Evolutionary conservation across 257 asterid species (phyloP).

Genomic region (Nicotiana otophora): DNA sequence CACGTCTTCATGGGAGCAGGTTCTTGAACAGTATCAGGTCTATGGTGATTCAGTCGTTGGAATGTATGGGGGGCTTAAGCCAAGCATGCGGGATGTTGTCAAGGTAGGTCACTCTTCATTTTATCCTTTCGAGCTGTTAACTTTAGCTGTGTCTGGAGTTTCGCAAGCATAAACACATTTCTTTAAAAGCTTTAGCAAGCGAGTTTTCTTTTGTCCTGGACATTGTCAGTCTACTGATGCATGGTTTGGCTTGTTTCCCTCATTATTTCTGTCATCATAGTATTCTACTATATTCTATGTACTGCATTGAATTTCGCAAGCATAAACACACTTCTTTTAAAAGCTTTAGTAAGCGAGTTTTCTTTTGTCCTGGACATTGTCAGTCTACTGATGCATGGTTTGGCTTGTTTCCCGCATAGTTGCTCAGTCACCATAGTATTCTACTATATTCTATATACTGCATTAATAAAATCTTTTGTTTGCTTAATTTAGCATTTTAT

Average conservation of each 20-base stretch:
- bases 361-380: not conserved
- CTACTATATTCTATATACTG: not conserved
- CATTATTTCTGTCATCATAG: not conserved
- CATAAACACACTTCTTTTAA: not conserved
- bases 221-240: not conserved
- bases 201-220: not conserved
- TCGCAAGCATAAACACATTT: not conserved
- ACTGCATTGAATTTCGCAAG: not conserved
- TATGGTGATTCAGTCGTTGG: constrained; percentile 71
- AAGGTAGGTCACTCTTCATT: constrained; percentile 33
- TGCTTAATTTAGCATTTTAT: not conserved
- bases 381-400: not conserved
- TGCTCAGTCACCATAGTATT: not conserved
- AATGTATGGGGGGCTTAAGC: constrained; percentile 57
- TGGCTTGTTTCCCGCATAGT: not conserved
- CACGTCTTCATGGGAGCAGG: constrained; percentile 28
- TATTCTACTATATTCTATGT: no score
- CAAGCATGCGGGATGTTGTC: constrained; percentile 62
- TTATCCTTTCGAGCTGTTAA: not conserved
- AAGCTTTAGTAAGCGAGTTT: not conserved
- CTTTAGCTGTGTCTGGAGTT: not conserved
- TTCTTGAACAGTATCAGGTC: constrained; percentile 70
- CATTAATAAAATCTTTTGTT: not conserved
- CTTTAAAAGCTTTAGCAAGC: not conserved
- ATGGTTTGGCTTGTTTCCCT: not conserved